phyloP scores from a whole-genome alignment of 306 rosid species.

The Senna siamea region DNA sequence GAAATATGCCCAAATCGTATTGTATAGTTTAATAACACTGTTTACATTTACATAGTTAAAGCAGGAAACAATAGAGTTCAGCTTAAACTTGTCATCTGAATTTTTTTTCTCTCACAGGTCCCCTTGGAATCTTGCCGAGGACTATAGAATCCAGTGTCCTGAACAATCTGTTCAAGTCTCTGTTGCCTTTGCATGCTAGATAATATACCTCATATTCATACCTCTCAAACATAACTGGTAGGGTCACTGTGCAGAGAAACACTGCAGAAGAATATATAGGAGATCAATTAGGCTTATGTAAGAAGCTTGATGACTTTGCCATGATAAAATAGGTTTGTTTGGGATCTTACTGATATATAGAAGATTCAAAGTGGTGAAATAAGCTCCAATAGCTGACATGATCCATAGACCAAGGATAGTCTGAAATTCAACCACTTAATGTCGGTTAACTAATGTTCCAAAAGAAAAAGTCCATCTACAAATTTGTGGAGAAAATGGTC shows the following conservation, averaged over 20 bases:
- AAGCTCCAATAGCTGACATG: conserved; percentile 57
- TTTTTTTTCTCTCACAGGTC: conserved; percentile 55
- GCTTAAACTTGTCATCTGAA: conserved; percentile 22
- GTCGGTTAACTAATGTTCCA: conserved; percentile 10
- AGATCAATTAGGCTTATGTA: not conserved
- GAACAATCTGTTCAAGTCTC: conserved; percentile 51
- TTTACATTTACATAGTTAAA: conserved; percentile 1
- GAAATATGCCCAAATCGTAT: not conserved
- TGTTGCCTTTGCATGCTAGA: conserved; percentile 53
- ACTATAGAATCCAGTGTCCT: conserved; percentile 49
- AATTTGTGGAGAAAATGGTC: not conserved
- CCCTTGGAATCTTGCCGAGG: conserved; percentile 70
- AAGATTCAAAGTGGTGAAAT: conserved; percentile 50
- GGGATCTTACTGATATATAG: conserved; percentile 53
- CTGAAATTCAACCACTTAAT: conserved; percentile 46
- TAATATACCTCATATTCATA: conserved; percentile 63
- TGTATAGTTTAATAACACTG: not conserved
- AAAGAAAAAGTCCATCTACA: not conserved
- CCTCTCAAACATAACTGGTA: conserved; percentile 60
- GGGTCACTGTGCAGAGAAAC: conserved; percentile 45
- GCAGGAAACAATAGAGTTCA: conserved; percentile 9
- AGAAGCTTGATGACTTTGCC: not conserved
- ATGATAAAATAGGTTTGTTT: conserved; percentile 5
- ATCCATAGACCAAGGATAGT: conserved; percentile 55
- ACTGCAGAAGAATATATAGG: conserved; percentile 38